phyloP scores from a whole-genome alignment of 345 rosid genomes.

The Corchorus olitorius region DNA sequence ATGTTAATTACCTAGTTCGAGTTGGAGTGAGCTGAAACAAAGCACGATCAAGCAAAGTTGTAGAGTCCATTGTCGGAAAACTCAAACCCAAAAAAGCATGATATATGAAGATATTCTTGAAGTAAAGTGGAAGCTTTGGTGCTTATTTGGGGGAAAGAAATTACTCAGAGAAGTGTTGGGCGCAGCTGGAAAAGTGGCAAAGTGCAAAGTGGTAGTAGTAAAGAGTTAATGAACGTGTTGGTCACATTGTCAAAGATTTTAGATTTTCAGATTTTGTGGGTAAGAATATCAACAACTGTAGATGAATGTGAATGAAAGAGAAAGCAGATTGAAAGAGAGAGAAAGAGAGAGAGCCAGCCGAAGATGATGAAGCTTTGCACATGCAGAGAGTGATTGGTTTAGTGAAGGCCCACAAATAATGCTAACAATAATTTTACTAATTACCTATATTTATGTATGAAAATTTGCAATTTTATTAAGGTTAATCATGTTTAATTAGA shows the following conservation, averaged over 20 bases:
- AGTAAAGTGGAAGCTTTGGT: slow-evolving; percentile 13
- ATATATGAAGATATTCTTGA: not conserved
- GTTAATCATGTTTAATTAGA: no score
- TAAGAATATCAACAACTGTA: slow-evolving; percentile 8
- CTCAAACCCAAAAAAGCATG: not conserved
- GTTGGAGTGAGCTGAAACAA: slow-evolving; percentile 93
- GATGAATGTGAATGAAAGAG: slow-evolving; percentile 17
- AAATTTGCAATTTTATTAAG: not conserved
- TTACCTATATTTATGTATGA: not conserved
- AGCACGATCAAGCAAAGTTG: slow-evolving; percentile 64
- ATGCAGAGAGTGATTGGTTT: not conserved
- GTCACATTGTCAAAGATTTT: not conserved
- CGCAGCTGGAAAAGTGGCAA: not conserved
- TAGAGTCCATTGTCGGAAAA: slow-evolving; percentile 50
- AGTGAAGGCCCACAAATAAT: not conserved
- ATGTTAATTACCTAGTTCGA: slow-evolving; percentile 62
- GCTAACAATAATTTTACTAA: not conserved
- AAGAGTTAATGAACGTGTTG: slow-evolving; percentile 9
- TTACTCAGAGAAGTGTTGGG: not conserved
- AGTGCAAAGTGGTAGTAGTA: not conserved
- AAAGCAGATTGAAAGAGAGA: not conserved
- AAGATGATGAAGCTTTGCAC: slow-evolving; percentile 11
- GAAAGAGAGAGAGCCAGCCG: slow-evolving; percentile 5
- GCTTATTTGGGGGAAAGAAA: not conserved
- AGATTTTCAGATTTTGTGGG: slow-evolving; percentile 1